Conservation (phyloP, 495 filamentous ascomycete genomes). For the Aspergillus leporis region DNA sequence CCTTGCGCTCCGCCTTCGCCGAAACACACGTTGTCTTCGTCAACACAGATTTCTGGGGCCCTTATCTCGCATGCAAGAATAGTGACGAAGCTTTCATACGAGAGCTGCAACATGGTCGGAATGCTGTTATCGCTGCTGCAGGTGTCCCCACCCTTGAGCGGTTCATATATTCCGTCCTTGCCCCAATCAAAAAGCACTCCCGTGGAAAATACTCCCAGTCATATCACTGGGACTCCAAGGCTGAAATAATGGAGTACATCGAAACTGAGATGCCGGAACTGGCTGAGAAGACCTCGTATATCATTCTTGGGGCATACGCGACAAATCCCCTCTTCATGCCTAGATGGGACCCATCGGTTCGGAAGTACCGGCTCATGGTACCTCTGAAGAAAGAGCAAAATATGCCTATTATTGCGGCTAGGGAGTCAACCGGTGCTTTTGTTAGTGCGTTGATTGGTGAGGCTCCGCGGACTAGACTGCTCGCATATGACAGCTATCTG, state of each 20-base stretch:
- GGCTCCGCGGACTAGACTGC: slow-evolving; percentile 34
- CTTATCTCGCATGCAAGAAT: slow-evolving; percentile 25
- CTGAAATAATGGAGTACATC: slow-evolving; percentile 38
- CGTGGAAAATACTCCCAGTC: slow-evolving; percentile 39
- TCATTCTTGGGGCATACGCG: slow-evolving; percentile 35
- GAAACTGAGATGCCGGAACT: slow-evolving; percentile 25
- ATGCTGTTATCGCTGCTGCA: slow-evolving; percentile 50
- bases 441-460: slow-evolving; percentile 45
- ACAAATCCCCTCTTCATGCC: slow-evolving; percentile 37
- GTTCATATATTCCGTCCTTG: slow-evolving; percentile 44
- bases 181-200: slow-evolving; percentile 30
- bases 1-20: slow-evolving; percentile 45
- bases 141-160: slow-evolving; percentile 45
- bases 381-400: slow-evolving; percentile 24
- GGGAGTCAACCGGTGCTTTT: slow-evolving; percentile 39
- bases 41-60: slow-evolving; percentile 53
- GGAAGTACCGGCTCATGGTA: slow-evolving; percentile 28
- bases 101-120: slow-evolving; percentile 50
- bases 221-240: slow-evolving; percentile 43
- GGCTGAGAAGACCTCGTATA: slow-evolving; percentile 29
- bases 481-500: slow-evolving; percentile 44
- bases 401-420: slow-evolving; percentile 41
- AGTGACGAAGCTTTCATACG: slow-evolving; percentile 47
- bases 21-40: slow-evolving; percentile 52
- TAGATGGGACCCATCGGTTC: slow-evolving; percentile 21